A percentile compares a stretch with the other conserved stretches of the same genome.
These are phyloP conservation scores for Aphanomyces astaci DNA, from an alignment of 352 stramenopile species.

Conservation along the genomic window DNA sequence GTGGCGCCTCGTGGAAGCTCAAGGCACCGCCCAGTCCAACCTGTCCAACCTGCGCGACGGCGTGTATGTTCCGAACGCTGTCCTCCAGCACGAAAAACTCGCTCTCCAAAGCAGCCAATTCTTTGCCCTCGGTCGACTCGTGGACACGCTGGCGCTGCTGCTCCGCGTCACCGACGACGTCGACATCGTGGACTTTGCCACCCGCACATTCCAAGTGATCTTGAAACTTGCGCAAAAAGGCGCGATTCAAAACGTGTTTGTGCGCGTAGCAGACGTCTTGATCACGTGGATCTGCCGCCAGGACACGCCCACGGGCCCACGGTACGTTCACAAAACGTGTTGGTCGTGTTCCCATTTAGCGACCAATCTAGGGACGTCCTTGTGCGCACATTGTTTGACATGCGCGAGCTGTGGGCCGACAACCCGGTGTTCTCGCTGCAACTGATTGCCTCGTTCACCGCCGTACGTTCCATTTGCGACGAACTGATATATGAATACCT, in stretches of 20 bases:
- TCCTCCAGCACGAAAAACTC: slow-evolving; percentile 6
- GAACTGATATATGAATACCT: too few species aligned
- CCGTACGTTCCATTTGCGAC: slow-evolving; percentile 43
- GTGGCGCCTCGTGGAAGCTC: slow-evolving; percentile 4
- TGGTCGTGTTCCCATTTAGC: not conserved
- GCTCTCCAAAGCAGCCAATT: not conserved
- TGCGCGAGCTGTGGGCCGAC: slow-evolving; percentile 48
- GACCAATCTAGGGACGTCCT: slow-evolving; percentile 37
- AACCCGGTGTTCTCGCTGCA: slow-evolving; percentile 68
- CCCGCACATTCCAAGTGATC: not conserved
- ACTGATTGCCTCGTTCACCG: slow-evolving; percentile 48
- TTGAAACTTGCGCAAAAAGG: not conserved
- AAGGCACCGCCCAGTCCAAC: not conserved
- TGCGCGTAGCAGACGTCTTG: slow-evolving; percentile 59
- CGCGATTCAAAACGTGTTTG: slow-evolving; percentile 34
- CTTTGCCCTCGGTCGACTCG: not conserved
- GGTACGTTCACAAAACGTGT: slow-evolving; percentile 27
- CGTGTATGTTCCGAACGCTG: slow-evolving; percentile 4
- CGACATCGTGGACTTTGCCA: not conserved
- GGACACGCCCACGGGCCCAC: slow-evolving; percentile 28
- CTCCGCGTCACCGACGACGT: not conserved
- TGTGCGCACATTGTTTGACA: slow-evolving; percentile 37
- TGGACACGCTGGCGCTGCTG: not conserved
- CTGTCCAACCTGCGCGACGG: not conserved
- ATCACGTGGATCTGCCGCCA: slow-evolving; percentile 59